Conservation (phyloP, 31 red algal species). For the Endocladia muricata region DNA sequence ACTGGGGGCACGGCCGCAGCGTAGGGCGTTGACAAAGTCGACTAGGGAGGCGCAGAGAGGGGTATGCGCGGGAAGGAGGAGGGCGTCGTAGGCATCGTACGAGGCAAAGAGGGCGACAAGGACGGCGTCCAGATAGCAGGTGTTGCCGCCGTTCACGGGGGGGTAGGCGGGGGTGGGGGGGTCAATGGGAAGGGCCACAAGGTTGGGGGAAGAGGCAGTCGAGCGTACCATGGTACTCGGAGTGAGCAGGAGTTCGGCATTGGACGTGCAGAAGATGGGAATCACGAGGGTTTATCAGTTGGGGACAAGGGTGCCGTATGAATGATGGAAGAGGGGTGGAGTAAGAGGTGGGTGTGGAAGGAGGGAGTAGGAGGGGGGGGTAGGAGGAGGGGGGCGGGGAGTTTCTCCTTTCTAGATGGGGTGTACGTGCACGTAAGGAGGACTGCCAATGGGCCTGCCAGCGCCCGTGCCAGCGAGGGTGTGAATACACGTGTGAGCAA, state of each 20-base stretch:
- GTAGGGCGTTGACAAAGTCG: constrained; percentile 5
- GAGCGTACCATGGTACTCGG: too few species aligned
- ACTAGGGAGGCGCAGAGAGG: background rate
- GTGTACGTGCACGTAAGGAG: too few species aligned
- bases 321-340: background rate
- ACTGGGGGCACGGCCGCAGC: background rate
- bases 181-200: background rate
- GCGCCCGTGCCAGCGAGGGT: too few species aligned
- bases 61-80: background rate
- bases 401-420: too few species aligned
- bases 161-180: background rate
- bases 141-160: constrained; percentile 46
- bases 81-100: constrained; percentile 45
- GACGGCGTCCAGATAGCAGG: constrained; percentile 44
- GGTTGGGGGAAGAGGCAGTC: background rate
- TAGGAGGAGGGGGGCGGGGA: background rate
- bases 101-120: constrained; percentile 36
- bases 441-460: too few species aligned
- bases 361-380: background rate
- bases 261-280: too few species aligned
- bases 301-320: too few species aligned
- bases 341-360: background rate
- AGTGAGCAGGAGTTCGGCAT: too few species aligned
- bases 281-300: too few species aligned
- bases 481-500: too few species aligned